Evolutionary conservation across 768 basidiomycete species (phyloP), one percentile per base, ranked within the genome.

Genomic region (Termitomyces sp.): DNA sequence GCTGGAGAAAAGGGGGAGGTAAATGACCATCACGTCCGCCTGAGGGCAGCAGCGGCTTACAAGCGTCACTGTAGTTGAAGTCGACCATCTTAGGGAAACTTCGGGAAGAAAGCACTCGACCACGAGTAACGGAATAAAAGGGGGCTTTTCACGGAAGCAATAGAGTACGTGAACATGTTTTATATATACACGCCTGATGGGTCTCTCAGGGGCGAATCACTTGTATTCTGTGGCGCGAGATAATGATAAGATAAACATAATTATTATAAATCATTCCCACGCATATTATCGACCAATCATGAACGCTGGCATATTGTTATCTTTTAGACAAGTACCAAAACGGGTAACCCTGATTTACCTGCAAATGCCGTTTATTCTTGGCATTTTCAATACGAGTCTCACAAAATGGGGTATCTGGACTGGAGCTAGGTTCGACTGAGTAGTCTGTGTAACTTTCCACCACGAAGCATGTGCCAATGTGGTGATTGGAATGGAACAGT

Each of bases 11-110:
- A 33, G 31, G 41, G 39, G 31, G 36, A 54, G 30, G 22, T 44
- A 54, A 33, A 24, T 52, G 3, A 56, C 37, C 41, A 8, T 12
- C 9, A 22, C 6, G 6, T 16, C n/a, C 16, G n/a, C 6, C 8
- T 33, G 36, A 33, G 4, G 6, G 7, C 33, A 30, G 2, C 39
- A 24, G 12, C 3, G 13, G 63, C 70, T 65, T 49, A 71, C 72
- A 72, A 5, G 59, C 54, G 52, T 71, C 70, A 4, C 18, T 39
- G 54, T 68, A 73, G 4, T 68, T 67, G 55, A 73, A 59, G 54
- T 73, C 68, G 59, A 73, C 67, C 75, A 75, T 76, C 36, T 59
- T 61, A 8, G 12, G 36, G 44, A 36, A 15, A 33, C 33, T 30
- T 12, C 18, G 8, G 30, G 5, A 30, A 18, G 48, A 20, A 13